Evolutionary conservation across 345 rosid species (phyloP), one percentile per base, ranked within the genome.

Genomic region (Excoecaria cochinchinensis): DNA sequence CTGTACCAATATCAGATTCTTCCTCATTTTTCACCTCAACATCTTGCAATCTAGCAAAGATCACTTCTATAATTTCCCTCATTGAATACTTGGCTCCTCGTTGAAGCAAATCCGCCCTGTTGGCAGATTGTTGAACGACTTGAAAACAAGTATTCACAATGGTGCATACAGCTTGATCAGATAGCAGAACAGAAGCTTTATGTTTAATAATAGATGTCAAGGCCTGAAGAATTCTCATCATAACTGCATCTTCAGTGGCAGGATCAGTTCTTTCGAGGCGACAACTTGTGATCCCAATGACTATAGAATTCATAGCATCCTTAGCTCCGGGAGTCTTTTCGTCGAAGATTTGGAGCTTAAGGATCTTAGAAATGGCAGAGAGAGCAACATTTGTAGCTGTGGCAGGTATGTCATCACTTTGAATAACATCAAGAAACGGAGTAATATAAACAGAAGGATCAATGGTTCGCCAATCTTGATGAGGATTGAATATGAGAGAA

Each of bases 81-180:
- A 95, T 92, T 5, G 95, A 81, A 66, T 89, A 80, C 58, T 94
- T 83, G 3, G 97, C 97, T 4, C 82, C 87, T 8, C 97, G 92
- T 56, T 91, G 98, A 44, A 95, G 90, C 83, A 95, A 81, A 83
- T 91, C 92, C 31, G 98, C 97, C 62, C 92, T 82, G 67, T 77
- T 79, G 0, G 88, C 70, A 0, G 97, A 90, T 79, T 92, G 97
- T 75, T 92, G 97, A 50, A 92, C 90, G 5, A 92, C 91, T 70
- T 93, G 98, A 72, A 93, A 95, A 80, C 99, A 95, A 0, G 97
- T 87, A 68, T 95, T 93, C 56, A 95, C 96, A 6, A 93, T 80
- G 16, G 91, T 91, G 71, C 96, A 93, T 76, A 91, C 90, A 13
- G 97, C 86, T 15, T 88, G 86, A 65, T 95, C 93, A 3, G 89